phyloP scores from a whole-genome alignment of 164 flowering plant species.

The Cinnamomum micranthum region DNA sequence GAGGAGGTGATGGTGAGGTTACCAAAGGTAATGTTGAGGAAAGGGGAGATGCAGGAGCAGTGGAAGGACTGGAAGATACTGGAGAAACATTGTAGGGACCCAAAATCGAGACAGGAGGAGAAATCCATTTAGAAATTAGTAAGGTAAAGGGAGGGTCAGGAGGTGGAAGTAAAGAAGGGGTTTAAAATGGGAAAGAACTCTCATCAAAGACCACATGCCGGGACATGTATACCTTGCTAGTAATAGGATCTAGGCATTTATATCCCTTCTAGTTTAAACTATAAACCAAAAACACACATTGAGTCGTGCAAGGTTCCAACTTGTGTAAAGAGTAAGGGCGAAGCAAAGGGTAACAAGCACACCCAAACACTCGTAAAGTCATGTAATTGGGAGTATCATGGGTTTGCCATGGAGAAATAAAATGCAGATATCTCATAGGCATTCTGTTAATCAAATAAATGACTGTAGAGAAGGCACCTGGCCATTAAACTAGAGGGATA shows the following conservation, averaged over 20 bases:
- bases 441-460: background rate
- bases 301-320: background rate
- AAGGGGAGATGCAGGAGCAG: background rate
- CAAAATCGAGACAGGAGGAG: background rate
- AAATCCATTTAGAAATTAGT: background rate
- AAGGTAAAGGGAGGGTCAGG: background rate
- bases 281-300: background rate
- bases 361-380: background rate
- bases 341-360: background rate
- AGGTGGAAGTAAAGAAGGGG: background rate
- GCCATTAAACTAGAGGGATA: background rate
- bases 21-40: too few relatives aligned
- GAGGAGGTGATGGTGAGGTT: too few relatives aligned
- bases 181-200: background rate
- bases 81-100: background rate
- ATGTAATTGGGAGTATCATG: background rate
- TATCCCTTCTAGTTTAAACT: too few relatives aligned
- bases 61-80: too few relatives aligned
- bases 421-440: background rate
- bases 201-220: too few relatives aligned
- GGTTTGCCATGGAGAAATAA: background rate
- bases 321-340: background rate
- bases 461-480: background rate
- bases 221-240: too few relatives aligned
- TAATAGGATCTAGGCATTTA: too few relatives aligned